A percentile compares a stretch with the other conserved stretches of the same genome.
Evolutionary conservation across 139 green algal species (phyloP).

Genomic region (Eudorina sp.): DNA sequence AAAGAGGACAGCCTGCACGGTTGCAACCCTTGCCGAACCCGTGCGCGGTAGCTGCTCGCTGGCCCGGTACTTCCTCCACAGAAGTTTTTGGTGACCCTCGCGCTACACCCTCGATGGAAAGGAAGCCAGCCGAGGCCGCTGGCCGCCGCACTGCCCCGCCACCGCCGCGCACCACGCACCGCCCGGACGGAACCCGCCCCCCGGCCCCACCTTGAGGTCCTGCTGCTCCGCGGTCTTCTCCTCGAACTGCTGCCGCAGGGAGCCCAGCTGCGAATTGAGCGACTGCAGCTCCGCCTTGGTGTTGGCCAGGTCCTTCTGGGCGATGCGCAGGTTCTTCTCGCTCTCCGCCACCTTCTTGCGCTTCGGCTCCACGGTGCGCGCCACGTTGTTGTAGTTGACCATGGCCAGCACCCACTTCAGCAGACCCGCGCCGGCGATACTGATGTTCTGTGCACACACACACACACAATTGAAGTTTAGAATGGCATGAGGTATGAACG

Average conservation of each 20-base stretch:
- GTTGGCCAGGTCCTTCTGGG: constrained; percentile 78
- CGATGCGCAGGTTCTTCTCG: constrained; percentile 84
- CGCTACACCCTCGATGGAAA: no score
- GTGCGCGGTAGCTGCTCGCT: no score
- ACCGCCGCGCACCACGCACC: no score
- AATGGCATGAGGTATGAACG: no score
- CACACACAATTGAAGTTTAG: not conserved
- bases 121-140: no score
- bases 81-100: no score
- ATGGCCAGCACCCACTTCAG: constrained; percentile 92
- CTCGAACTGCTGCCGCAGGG: constrained; percentile 80
- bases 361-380: constrained; percentile 86
- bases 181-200: not conserved
- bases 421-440: constrained; percentile 69
- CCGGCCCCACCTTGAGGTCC: constrained; percentile 32
- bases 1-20: no score
- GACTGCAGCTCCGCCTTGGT: constrained; percentile 80
- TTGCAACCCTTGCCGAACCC: no score
- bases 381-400: constrained; percentile 91
- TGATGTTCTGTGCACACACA: constrained; percentile 43
- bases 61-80: no score
- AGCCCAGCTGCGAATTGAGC: constrained; percentile 74
- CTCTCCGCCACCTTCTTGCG: constrained; percentile 84
- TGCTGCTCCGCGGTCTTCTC: constrained; percentile 84
- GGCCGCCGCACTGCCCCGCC: no score